Base-by-base conservation (phyloP, 345 rosid genomes). In the Aquilaria malaccensis region DNA sequence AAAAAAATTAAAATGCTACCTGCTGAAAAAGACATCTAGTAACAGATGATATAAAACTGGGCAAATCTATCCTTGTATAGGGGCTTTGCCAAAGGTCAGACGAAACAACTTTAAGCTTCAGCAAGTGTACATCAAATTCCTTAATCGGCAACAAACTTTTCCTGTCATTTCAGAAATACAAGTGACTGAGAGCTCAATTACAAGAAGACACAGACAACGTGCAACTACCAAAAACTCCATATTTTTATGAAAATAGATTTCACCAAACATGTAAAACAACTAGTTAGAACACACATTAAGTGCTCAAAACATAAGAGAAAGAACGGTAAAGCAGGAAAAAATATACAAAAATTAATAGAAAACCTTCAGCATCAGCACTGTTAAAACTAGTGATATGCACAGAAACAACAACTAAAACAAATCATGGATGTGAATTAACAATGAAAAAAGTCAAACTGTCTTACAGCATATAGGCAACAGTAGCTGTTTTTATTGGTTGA, bases 11-110 rank as follows among this genome's bases (percentile, higher is more conserved):
- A 60, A 51, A 66, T 33, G 15, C 45, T 70, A 93, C 98, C 94
- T 87, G 91, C 51, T 75, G 80, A 65, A 89, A 75, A 66, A 85
- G 83, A 31, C 77, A 67, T 45, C 86, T 79, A 52, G 92, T 88
- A 71, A 69, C 62, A 62, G 81, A 70, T 56, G 83, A 57, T 61
- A 93, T 76, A 81, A 76, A 80, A 56, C 53, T 69, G 66, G 73
- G 67, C 41, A 72, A 52, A 45, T 70, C 69, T 61, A 68, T 74
- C 67, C 59, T 69, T 30, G 79, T 50, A 11, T 57, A 60, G 48
- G 81, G 67, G 59, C 76, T 73, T 79, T 71, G 73, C 92, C 91
- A 93, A 33, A 93, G 70, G 63, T 67, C 52, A 45, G 63, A 66
- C 46, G 96, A 82, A 65, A 91, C 80, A 55, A 66, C 79, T 73